These are phyloP conservation scores for Mycena metata DNA, from an alignment of 768 basidiomycete genomes.

Conservation along the genomic window DNA sequence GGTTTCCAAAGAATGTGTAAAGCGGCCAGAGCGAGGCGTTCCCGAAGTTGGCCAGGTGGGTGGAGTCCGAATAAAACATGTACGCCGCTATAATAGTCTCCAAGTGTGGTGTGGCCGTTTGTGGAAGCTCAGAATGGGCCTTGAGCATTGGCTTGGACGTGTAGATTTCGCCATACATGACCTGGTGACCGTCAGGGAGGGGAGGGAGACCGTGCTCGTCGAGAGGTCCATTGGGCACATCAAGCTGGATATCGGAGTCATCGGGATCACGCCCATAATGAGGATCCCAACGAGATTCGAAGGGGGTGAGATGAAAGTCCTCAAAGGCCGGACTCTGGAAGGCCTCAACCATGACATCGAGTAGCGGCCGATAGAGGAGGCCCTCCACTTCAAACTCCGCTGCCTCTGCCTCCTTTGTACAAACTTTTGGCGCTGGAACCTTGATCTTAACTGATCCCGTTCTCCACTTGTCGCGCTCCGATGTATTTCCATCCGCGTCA, in stretches of 20 bases:
- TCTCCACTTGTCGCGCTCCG: slow-evolving; percentile 37
- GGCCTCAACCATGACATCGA: slow-evolving; percentile 38
- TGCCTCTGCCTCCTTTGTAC: slow-evolving; percentile 42
- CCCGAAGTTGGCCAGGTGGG: slow-evolving; percentile 46
- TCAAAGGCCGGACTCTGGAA: slow-evolving; percentile 33
- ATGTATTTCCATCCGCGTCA: no score
- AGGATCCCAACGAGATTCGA: slow-evolving; percentile 37
- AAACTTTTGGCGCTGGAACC: slow-evolving; percentile 39
- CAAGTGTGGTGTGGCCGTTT: no score
- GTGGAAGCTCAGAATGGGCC: not conserved
- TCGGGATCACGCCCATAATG: not conserved
- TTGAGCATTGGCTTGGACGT: slow-evolving; percentile 37
- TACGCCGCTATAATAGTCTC: no score
- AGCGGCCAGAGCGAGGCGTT: slow-evolving; percentile 54
- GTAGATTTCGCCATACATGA: slow-evolving; percentile 35
- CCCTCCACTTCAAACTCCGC: slow-evolving; percentile 47
- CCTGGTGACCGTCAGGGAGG: slow-evolving; percentile 13
- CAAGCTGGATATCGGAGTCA: not conserved
- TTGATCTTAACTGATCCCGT: slow-evolving; percentile 39
- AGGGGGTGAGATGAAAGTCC: slow-evolving; percentile 37
- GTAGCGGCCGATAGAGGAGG: slow-evolving; percentile 36
- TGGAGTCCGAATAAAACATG: no score
- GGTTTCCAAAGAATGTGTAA: slow-evolving; percentile 54
- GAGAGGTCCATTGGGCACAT: not conserved
- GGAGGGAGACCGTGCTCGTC: slow-evolving; percentile 6